These are phyloP conservation scores for Venturia nashicola DNA, from an alignment of 2,329 filamentous ascomycete species.

Conservation along the genomic window DNA sequence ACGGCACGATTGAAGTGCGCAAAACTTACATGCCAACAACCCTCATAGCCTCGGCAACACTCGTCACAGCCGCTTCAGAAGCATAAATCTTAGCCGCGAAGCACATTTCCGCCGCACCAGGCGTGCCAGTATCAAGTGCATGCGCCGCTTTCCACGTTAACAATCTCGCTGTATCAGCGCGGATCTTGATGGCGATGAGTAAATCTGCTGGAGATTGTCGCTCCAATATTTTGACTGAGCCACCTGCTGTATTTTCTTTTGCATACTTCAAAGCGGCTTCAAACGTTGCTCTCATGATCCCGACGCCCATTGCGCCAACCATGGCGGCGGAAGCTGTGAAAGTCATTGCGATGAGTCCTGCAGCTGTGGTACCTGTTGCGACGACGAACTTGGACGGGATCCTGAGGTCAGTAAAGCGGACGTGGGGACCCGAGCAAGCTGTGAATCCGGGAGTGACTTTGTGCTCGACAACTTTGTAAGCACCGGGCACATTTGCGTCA, in stretches of 20 bases:
- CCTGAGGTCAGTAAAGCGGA: constrained; percentile 34
- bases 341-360: constrained; percentile 28
- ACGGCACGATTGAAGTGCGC: not conserved
- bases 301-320: constrained; percentile 42
- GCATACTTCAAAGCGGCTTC: constrained; percentile 39
- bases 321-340: constrained; percentile 37
- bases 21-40: not conserved
- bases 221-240: too few relatives aligned
- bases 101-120: too few relatives aligned
- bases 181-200: too few relatives aligned
- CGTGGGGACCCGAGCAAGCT: constrained; percentile 37
- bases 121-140: too few relatives aligned
- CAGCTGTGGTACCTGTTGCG: constrained; percentile 30
- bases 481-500: constrained; percentile 28
- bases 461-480: constrained; percentile 36
- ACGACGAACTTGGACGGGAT: constrained; percentile 37
- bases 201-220: too few relatives aligned
- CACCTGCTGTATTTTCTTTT: constrained; percentile 18
- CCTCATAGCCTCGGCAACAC: too few relatives aligned
- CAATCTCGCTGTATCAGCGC: too few relatives aligned
- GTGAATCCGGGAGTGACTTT: constrained; percentile 34
- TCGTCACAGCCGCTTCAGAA: too few relatives aligned
- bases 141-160: too few relatives aligned
- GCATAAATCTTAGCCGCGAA: too few relatives aligned
- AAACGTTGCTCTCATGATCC: constrained; percentile 42